phyloP scores from a whole-genome alignment of 176 grass and related monocot genomes.

The Lolium rigidum region DNA sequence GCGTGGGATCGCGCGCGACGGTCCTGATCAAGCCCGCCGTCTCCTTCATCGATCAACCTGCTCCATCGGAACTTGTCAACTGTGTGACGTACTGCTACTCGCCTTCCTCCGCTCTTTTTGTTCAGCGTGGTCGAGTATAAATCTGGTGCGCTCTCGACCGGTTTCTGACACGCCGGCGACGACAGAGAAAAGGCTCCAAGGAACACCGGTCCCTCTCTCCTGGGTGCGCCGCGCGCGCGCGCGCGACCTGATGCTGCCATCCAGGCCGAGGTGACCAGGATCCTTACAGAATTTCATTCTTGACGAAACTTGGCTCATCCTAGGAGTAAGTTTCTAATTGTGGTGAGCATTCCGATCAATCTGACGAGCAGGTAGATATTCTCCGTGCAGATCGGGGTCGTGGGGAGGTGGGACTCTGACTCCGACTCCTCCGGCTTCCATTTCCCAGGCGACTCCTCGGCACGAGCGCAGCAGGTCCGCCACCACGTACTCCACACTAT shows the following conservation, averaged over 20 bases:
- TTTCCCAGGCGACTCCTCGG: neutral
- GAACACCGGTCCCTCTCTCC: neutral
- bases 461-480: constrained; percentile 53
- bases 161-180: neutral
- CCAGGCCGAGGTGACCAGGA: constrained; percentile 41
- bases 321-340: neutral
- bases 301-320: neutral
- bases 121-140: constrained; percentile 33
- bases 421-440: neutral
- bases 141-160: neutral
- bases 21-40: constrained; percentile 9
- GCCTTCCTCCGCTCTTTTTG: neutral
- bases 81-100: neutral
- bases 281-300: neutral
- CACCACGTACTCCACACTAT: constrained; percentile 10
- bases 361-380: neutral
- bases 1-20: constrained; percentile 40
- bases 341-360: neutral
- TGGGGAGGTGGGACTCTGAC: neutral
- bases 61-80: constrained; percentile 15
- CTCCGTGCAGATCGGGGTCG: constrained; percentile 52
- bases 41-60: constrained; percentile 40
- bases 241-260: constrained; percentile 37
- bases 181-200: neutral
- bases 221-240: neutral